Evolutionary conservation across 1,284 basidiomycete genomes (phyloP), one percentile per base, ranked within the genome.

Genomic region (Heterobasidion irregulare): DNA sequence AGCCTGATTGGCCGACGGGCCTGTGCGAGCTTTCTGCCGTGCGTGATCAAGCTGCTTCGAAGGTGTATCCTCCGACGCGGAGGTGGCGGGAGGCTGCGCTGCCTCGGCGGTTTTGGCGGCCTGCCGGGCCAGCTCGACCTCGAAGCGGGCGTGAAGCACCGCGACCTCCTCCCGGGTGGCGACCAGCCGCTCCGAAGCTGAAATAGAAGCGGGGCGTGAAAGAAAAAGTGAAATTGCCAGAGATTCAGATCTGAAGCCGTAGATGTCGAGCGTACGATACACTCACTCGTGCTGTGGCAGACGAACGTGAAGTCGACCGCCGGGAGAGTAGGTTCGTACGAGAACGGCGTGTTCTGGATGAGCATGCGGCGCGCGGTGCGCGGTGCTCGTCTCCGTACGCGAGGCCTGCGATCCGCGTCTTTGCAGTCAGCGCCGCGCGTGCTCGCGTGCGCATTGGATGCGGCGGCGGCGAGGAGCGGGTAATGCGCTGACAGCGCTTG

Each of bases 271-370:
- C 47, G 50, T n/a, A 35, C 49, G 53, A 53, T 64, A 59, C 62
- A 87, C 89, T 83, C 74, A 91, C 88, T 85, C 61, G 78, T 73
- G 69, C 80, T 83, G 55, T 75, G 72, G 67, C 74, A 82, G 52
- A 70, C 66, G 68, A 86, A 89, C 44, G 73, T 73, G 65, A 90
- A 91, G 36, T 74, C 70, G 59, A 65, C 57, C 53, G 69, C 62
- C 26, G 83, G 78, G 60, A 83, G 74, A 55, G 50, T 13, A 38
- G 41, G 32, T 35, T 32, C 9, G 13, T 53, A 12, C 33, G 52
- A 15, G 36, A 16, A 15, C 49, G 38, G 10, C 19, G 48, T 43
- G 36, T 43, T 19, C 36, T 49, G 68, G 63, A 53, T 64, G 63
- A 43, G 64, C 64, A 53, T 64, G 71, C 56, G 8, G 53, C 80